Evolutionary conservation across 768 basidiomycete species (phyloP).

Genomic region (Termitomyces sp.): DNA sequence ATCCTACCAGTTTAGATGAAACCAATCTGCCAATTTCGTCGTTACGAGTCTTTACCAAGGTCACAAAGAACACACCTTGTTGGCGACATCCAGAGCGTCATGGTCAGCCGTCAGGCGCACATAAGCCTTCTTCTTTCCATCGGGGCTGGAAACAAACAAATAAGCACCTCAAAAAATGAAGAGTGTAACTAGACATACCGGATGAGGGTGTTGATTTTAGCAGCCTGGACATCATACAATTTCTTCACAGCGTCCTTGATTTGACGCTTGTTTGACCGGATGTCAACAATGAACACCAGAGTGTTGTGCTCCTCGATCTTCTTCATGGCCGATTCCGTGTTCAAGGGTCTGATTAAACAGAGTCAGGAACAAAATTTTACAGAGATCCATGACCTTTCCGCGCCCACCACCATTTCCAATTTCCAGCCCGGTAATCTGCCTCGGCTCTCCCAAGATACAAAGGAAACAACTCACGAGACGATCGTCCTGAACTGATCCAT

Average conservation of each 20-base stretch:
- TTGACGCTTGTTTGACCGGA: slow-evolving; percentile 96
- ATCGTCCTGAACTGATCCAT: slow-evolving; percentile 98
- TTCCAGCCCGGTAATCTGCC: not conserved
- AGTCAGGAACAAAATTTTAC: not conserved
- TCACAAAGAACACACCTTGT: slow-evolving; percentile 63
- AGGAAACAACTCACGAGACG: slow-evolving; percentile 60
- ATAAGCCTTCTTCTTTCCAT: slow-evolving; percentile 99
- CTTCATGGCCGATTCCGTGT: slow-evolving; percentile 98
- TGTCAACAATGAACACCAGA: slow-evolving; percentile 94
- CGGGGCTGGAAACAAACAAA: slow-evolving; percentile 53
- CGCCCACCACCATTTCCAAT: not conserved
- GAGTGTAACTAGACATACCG: slow-evolving; percentile 49
- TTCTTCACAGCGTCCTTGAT: slow-evolving; percentile 99
- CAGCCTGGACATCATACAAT: slow-evolving; percentile 94
- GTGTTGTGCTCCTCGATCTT: slow-evolving; percentile 99
- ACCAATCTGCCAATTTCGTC: slow-evolving; percentile 58
- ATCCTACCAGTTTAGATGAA: slow-evolving; percentile 63
- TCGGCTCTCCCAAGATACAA: not conserved
- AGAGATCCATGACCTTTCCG: not conserved
- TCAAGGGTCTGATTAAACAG: slow-evolving; percentile 55
- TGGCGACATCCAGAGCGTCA: slow-evolving; percentile 94
- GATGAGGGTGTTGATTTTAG: slow-evolving; percentile 97
- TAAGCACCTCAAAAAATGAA: not conserved
- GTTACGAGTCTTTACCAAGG: not conserved
- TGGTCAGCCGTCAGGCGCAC: slow-evolving; percentile 93